Percentiles rank a stretch among this genome's conserved stretches.
Evolutionary conservation across 345 rosid genomes (phyloP).

Genomic region (Boechera stricta): DNA sequence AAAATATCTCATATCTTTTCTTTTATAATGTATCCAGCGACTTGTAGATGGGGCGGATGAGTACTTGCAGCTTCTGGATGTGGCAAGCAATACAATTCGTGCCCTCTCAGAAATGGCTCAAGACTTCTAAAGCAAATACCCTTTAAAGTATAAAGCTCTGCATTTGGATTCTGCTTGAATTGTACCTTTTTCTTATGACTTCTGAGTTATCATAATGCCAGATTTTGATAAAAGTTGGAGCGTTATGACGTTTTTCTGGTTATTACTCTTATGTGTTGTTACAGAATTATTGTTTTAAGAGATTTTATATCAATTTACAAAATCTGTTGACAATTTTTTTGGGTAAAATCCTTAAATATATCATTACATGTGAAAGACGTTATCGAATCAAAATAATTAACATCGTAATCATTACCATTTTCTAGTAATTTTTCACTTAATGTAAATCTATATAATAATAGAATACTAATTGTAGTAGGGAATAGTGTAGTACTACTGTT

Average conservation of each 20-base stretch:
- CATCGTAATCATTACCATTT: not conserved
- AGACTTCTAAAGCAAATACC: conserved; percentile 45
- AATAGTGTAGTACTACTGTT: too few species aligned
- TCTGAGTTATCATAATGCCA: conserved; percentile 16
- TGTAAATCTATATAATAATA: not conserved
- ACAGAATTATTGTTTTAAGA: not conserved
- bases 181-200: not conserved
- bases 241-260: not conserved
- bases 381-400: not conserved
- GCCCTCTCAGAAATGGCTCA: conserved; percentile 79
- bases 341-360: not conserved
- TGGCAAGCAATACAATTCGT: conserved; percentile 68
- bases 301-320: not conserved
- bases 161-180: not conserved
- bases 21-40: conserved; percentile 56
- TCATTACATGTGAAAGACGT: not conserved
- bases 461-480: too few species aligned
- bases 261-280: not conserved
- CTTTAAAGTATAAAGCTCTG: conserved; percentile 1
- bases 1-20: not conserved
- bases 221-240: not conserved
- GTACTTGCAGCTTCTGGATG: conserved; percentile 92
- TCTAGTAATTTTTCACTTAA: not conserved
- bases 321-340: not conserved
- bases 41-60: conserved; percentile 96